Percentiles rank a stretch among this genome's conserved stretches.
Evolutionary conservation across 345 rosid species (phyloP).

Genomic region (Durio zibethinus): DNA sequence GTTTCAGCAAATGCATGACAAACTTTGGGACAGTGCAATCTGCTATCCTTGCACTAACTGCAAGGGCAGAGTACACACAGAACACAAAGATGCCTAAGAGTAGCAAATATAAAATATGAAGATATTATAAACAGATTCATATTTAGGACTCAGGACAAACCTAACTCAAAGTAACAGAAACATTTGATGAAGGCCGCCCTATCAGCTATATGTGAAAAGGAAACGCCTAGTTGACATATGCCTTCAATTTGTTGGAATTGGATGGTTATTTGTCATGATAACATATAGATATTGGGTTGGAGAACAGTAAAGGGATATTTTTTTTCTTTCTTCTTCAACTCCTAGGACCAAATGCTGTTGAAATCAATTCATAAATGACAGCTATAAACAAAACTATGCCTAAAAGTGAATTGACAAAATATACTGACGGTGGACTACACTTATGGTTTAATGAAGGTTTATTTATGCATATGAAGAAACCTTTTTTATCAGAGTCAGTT

Average conservation of each 20-base stretch:
- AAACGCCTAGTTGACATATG: background rate
- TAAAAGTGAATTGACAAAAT: background rate
- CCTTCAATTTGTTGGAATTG: background rate
- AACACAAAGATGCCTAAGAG: background rate
- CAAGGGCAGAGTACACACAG: background rate
- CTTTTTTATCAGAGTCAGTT: background rate
- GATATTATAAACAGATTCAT: background rate
- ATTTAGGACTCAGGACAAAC: too few relatives aligned
- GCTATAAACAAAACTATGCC: background rate
- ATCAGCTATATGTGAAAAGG: background rate
- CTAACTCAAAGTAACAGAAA: background rate
- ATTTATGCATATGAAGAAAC: background rate
- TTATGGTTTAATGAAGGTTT: slow-evolving; percentile 2
- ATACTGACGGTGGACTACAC: background rate
- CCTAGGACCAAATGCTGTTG: background rate
- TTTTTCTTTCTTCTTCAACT: background rate
- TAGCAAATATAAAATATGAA: background rate
- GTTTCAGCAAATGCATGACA: background rate
- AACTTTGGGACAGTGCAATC: background rate
- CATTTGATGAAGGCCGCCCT: background rate
- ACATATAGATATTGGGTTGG: background rate
- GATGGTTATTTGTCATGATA: background rate
- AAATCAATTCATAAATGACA: background rate
- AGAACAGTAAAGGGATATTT: background rate
- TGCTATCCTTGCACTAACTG: background rate